phyloP scores from a whole-genome alignment of 352 stramenopile genomes.

The Phytopythium litorale region DNA sequence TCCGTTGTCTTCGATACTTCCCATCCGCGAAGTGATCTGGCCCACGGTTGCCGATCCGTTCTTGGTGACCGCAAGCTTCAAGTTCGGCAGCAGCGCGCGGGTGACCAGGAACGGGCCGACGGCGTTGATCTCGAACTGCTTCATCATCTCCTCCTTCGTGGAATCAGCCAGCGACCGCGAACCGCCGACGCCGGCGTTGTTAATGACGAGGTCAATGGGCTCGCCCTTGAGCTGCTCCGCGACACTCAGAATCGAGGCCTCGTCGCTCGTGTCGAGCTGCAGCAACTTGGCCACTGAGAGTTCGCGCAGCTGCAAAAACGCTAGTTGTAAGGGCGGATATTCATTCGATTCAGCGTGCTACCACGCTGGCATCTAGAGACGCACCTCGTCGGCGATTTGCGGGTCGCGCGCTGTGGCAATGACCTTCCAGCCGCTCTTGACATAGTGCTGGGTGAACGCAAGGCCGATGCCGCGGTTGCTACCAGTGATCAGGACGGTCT shows the following conservation, averaged over 20 bases:
- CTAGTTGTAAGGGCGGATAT: too few relatives aligned
- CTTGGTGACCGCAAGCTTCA: slow-evolving; percentile 31
- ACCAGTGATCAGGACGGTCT: slow-evolving; percentile 50
- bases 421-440: slow-evolving; percentile 43
- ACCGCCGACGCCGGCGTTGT: slow-evolving; percentile 55
- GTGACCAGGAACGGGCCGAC: slow-evolving; percentile 61
- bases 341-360: too few relatives aligned
- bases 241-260: slow-evolving; percentile 34
- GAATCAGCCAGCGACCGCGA: slow-evolving; percentile 17
- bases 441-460: slow-evolving; percentile 38
- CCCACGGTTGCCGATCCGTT: slow-evolving; percentile 30
- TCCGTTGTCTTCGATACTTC: slow-evolving; percentile 38
- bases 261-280: slow-evolving; percentile 26
- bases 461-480: slow-evolving; percentile 38
- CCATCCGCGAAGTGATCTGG: slow-evolving; percentile 45
- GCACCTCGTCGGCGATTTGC: slow-evolving; percentile 18
- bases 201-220: slow-evolving; percentile 55
- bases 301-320: slow-evolving; percentile 15
- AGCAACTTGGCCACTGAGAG: slow-evolving; percentile 22
- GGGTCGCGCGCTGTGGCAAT: slow-evolving; percentile 30
- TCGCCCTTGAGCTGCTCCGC: slow-evolving; percentile 35
- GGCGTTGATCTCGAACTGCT: slow-evolving; percentile 63
- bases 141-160: slow-evolving; percentile 44
- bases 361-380: slow-evolving; percentile 1
- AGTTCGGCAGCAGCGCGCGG: slow-evolving; percentile 38